These are phyloP conservation scores for Blepharisma japonicum DNA, from an alignment of 73 alveolate species.

Conservation along the genomic window DNA sequence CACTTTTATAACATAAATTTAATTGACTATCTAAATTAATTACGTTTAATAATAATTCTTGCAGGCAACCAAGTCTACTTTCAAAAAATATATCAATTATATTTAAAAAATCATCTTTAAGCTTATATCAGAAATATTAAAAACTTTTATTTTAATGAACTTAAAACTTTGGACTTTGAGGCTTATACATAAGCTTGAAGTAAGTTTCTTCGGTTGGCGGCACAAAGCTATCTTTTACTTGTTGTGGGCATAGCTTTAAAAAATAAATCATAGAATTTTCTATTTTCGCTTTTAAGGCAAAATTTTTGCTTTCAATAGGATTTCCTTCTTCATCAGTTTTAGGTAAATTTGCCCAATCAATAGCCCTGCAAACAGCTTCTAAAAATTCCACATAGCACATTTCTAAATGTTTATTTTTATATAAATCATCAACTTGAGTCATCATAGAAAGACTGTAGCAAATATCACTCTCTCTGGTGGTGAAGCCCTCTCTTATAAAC, in stretches of 20 bases:
- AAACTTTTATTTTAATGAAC: no score
- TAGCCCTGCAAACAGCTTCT: conserved; percentile 41
- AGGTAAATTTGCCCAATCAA: conserved; percentile 24
- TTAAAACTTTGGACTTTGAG: neutral
- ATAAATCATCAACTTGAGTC: conserved; percentile 62
- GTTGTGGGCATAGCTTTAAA: neutral
- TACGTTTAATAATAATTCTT: no score
- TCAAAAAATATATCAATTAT: no score
- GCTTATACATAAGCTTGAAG: conserved; percentile 22
- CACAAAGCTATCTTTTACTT: neutral
- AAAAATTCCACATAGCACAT: conserved; percentile 43
- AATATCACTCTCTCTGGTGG: conserved; percentile 51
- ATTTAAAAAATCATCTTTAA: no score
- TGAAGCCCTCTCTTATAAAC: conserved; percentile 38
- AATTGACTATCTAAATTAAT: no score
- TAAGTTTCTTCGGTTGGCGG: conserved; percentile 15
- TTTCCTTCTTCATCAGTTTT: no score
- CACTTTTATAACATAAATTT: no score
- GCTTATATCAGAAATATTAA: no score
- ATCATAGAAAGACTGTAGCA: conserved; percentile 62
- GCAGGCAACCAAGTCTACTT: no score
- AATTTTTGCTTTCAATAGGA: no score
- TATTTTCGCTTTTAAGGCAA: neutral
- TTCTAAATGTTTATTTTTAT: conserved; percentile 50
- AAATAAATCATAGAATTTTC: neutral